Evolutionary conservation across 805 yeast genomes (phyloP), one percentile per base, ranked within the genome.

Genomic region (Saturnispora mendoncae): DNA sequence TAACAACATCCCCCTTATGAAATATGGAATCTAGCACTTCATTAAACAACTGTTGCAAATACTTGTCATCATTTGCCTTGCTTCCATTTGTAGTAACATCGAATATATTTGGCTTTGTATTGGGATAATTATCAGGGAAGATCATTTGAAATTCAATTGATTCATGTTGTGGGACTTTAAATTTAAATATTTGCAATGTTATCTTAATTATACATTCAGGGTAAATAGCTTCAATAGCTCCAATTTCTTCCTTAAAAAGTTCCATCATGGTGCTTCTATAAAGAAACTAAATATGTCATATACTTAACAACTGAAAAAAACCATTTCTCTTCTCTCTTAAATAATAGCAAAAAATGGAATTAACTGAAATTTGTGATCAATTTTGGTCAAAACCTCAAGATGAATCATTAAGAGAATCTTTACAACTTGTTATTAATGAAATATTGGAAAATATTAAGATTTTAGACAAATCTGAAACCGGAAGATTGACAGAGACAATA

Each of bases 171-270:
- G 95, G 86, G 1, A 76, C 60, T 20, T 62, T 61, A 12, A 81
- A 65, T 34, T 71, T 71, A 44, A 67, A 67, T 3, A 71, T 55
- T 14, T 61, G 61, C 0, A 67, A 62, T 3, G 61, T 68, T 6
- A 69, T 39, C 20, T 50, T 52, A 3, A 61, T 59, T 27, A 77
- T 56, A 31, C 76, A 67, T 13, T 70, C 83, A 1, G 95, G 96
- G 54, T 76, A 90, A 10, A 92, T 90, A 3, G 96, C 92, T 42
- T 84, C 82, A 9, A 90, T 77, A 10, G 95, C 90, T 30, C 74
- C 78, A 15, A 85, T 60, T 54, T 90, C 98, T 41, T 85, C 92
- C 17, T 55, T 55, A 6, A 82, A 61, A 26, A 78, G 82, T 45
- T 54, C 60, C 26, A 29, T 30, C 19, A 19, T 19, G 13, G 25